Base-by-base conservation (phyloP, 2,329 filamentous ascomycete species). In the Daldinia eschscholtzii region DNA sequence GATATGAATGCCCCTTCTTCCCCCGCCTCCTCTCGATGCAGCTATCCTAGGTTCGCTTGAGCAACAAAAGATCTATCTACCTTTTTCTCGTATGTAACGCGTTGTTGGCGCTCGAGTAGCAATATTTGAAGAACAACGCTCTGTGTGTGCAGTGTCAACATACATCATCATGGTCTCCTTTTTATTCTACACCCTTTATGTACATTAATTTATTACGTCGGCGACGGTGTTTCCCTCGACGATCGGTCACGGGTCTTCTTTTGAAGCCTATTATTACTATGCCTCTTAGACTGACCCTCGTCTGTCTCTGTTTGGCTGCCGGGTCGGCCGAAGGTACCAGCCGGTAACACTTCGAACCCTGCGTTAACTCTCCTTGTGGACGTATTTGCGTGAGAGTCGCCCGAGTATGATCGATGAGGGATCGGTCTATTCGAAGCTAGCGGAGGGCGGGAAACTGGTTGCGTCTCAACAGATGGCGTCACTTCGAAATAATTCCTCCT, bases 281-380 rank as follows among this genome's bases (percentile, higher is more conserved):
- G 46, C 23, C 62, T 68, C 46, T 48, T 62, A n/a, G 57, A 15
- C 5, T 68, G 59, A 42, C 42, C 60, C n/a, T 68, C 69, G 30
- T 76, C 75, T 60, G 72, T 55, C 12, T 74, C 72, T 35, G 41
- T 65, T 37, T 74, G 57, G 61, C 61, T 73, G 18, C 65, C 70
- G n/a, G 71, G 39, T 46, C 72, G 71, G 48, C 70, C 57, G 53
- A 74, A 76, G n/a, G 75, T 77, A 0, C 76, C 77, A 10, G 76
- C 77, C 3, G 77, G 76, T 33, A 79, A 65, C 48, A 78, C 65
- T 37, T 79, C 77, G 33, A 79, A 79, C 1, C 76, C 76, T 3
- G 71, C 62, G 41, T 79, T 79, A 2, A 78, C 75, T 37, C 68
- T 68, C 37, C 76, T 74, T 1, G 74, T 67, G 6, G 75, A 57